Conservation (phyloP, 2,329 filamentous ascomycete species). For the Penicillium aurantiogriseum region DNA sequence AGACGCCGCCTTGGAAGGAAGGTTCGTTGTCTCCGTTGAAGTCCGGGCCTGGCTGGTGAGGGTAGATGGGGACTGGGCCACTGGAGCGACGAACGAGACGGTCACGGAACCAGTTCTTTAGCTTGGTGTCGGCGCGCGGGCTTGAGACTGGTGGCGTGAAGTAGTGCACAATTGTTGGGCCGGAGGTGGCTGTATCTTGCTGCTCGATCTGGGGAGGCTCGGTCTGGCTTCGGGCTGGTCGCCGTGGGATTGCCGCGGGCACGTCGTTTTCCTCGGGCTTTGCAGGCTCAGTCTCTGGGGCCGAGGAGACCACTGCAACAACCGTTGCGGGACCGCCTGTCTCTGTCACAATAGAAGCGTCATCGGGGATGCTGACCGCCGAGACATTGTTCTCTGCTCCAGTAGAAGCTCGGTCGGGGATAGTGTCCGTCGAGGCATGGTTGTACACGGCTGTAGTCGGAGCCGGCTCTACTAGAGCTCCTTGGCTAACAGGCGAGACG, state of each 20-base stretch:
- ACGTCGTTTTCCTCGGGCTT: conserved; percentile 2
- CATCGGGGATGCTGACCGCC: not conserved
- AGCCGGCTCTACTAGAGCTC: not conserved
- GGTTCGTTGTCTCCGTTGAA: conserved; percentile 15
- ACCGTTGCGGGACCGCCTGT: conserved; percentile 6
- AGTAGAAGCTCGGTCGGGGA: not conserved
- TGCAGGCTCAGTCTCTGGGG: not conserved
- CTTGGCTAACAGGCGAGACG: conserved; percentile 4
- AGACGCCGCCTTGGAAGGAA: conserved; percentile 24
- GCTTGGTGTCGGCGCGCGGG: conserved; percentile 32
- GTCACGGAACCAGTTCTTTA: conserved; percentile 38
- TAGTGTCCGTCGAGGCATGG: not conserved
- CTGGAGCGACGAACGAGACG: conserved; percentile 31
- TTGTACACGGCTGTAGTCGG: not conserved
- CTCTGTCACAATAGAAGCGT: not conserved
- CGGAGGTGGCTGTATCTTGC: conserved; percentile 15
- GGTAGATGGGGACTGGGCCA: conserved; percentile 23
- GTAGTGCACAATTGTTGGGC: conserved; percentile 9
- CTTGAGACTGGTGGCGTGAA: conserved; percentile 22
- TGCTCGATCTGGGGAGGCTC: conserved; percentile 2
- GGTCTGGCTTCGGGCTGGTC: not conserved
- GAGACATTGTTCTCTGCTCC: not conserved
- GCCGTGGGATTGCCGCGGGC: not conserved
- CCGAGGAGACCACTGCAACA: not conserved
- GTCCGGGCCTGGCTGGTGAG: conserved; percentile 25